Percentiles rank a stretch among this genome's conserved stretches.
These are phyloP conservation scores for Triticum monococcum DNA, from an alignment of 176 grass and related monocot genomes.

Conservation along the genomic window DNA sequence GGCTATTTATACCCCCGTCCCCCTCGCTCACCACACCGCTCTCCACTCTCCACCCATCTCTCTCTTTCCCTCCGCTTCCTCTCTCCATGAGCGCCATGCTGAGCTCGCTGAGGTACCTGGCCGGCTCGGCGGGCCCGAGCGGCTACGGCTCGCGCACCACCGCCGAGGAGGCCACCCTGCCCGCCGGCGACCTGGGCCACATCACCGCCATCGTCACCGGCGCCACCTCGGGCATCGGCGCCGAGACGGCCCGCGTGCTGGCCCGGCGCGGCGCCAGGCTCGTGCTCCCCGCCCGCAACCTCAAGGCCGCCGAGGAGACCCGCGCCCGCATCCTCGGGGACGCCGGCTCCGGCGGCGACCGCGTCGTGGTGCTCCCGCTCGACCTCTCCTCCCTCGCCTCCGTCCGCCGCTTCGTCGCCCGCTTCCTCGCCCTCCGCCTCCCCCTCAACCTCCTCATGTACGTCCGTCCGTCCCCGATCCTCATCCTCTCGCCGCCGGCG, in stretches of 20 bases:
- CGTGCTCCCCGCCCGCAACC: constrained; percentile 79
- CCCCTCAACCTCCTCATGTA: constrained; percentile 94
- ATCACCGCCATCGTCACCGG: constrained; percentile 91
- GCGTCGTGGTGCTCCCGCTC: constrained; percentile 74
- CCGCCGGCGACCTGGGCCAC: constrained; percentile 49
- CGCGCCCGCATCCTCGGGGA: constrained; percentile 38
- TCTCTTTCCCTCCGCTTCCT: too few species aligned
- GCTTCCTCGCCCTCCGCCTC: constrained; percentile 68
- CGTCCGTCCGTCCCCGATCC: not conserved
- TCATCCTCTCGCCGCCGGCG: not conserved
- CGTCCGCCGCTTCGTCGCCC: constrained; percentile 68
- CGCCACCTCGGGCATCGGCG: constrained; percentile 93
- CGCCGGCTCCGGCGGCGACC: not conserved
- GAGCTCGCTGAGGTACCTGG: constrained; percentile 67
- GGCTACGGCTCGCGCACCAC: constrained; percentile 85
- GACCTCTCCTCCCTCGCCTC: constrained; percentile 93
- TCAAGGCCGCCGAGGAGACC: constrained; percentile 83
- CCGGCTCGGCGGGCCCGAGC: constrained; percentile 69
- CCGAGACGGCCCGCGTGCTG: constrained; percentile 80
- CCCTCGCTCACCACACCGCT: not conserved
- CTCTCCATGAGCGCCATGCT: constrained; percentile 33
- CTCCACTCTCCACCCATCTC: not conserved
- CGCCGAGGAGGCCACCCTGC: constrained; percentile 60
- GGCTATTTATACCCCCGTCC: too few species aligned
- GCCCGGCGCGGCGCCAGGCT: constrained; percentile 74